Conservation (phyloP, 371 early-diverging fungal species). For the Haplosporangium sp. region DNA sequence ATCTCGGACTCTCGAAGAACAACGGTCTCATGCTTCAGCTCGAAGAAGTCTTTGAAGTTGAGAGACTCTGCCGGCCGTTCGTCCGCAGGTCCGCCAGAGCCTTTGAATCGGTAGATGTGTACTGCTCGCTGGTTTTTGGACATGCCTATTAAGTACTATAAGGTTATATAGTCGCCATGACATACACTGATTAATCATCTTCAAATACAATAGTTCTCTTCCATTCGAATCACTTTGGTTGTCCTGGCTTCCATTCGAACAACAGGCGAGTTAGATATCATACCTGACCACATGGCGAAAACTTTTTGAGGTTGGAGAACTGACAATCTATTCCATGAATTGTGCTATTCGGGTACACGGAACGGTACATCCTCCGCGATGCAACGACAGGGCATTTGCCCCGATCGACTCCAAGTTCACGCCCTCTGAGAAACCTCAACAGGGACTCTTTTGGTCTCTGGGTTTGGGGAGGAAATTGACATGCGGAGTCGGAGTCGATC, state of each 20-base stretch:
- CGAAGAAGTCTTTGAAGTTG: constrained; percentile 55
- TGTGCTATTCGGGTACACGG: constrained; percentile 45
- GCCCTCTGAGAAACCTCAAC: constrained; percentile 18
- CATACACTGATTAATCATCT: constrained; percentile 17
- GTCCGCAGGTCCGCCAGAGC: constrained; percentile 41
- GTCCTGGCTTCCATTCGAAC: not conserved
- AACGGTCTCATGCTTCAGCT: constrained; percentile 55
- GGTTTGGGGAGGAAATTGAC: constrained; percentile 17
- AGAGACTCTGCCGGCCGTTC: constrained; percentile 28
- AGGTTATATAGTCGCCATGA: not conserved
- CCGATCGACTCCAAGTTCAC: constrained; percentile 38
- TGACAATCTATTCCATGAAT: constrained; percentile 47
- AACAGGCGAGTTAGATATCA: not conserved
- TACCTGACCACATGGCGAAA: constrained; percentile 54
- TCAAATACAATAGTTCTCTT: not conserved
- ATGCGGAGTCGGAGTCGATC: constrained; percentile 5
- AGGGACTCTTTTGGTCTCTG: constrained; percentile 37
- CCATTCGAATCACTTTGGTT: not conserved
- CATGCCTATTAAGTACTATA: constrained; percentile 50
- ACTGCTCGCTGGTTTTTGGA: constrained; percentile 47
- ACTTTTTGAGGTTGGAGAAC: constrained; percentile 46
- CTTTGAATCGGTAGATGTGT: constrained; percentile 47
- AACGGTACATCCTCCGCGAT: constrained; percentile 32
- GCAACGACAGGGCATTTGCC: constrained; percentile 28
- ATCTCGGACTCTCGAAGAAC: constrained; percentile 60